Percentiles rank a stretch among this genome's conserved stretches.
Evolutionary conservation across 1,284 basidiomycete genomes (phyloP).

Genomic region (Meripilus lineatus): DNA sequence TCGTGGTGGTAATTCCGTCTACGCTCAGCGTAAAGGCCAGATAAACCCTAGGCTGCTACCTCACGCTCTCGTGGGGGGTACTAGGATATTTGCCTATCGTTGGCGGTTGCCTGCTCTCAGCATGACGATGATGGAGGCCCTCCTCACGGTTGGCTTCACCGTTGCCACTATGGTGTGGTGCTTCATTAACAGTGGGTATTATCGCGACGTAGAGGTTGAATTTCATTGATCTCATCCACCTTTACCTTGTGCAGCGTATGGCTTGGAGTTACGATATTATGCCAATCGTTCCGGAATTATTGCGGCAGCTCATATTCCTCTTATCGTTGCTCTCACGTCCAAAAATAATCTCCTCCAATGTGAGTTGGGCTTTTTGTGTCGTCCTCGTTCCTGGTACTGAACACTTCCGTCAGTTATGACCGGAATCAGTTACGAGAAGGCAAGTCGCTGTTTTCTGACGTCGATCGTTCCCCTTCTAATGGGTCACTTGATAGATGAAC

Average conservation of each 20-base stretch:
- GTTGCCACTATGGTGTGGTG: slow-evolving; percentile 17
- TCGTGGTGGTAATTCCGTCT: neutral
- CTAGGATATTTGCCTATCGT: slow-evolving; percentile 24
- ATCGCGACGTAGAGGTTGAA: neutral
- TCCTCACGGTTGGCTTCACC: slow-evolving; percentile 21
- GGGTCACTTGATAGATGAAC: slow-evolving; percentile 17
- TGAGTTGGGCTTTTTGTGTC: slow-evolving; percentile 15
- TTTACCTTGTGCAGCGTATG: slow-evolving; percentile 12
- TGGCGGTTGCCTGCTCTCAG: slow-evolving; percentile 22
- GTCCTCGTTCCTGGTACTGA: neutral
- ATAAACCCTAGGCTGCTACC: slow-evolving; percentile 17
- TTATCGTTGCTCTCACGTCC: slow-evolving; percentile 34
- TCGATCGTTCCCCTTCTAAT: neutral
- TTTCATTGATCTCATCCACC: neutral
- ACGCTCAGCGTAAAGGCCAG: slow-evolving; percentile 1
- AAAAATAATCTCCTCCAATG: slow-evolving; percentile 39
- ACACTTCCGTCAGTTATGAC: slow-evolving; percentile 26
- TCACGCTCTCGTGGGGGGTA: slow-evolving; percentile 20
- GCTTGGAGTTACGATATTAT: slow-evolving; percentile 18
- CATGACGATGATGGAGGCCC: slow-evolving; percentile 20
- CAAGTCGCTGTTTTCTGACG: no score
- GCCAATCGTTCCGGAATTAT: slow-evolving; percentile 30
- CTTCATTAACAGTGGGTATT: slow-evolving; percentile 24
- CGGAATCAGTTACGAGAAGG: slow-evolving; percentile 37
- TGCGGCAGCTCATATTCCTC: slow-evolving; percentile 32